Percentiles rank a stretch among this genome's conserved stretches.
phyloP scores from a whole-genome alignment of 805 yeast species.

The Lachancea cidri region DNA sequence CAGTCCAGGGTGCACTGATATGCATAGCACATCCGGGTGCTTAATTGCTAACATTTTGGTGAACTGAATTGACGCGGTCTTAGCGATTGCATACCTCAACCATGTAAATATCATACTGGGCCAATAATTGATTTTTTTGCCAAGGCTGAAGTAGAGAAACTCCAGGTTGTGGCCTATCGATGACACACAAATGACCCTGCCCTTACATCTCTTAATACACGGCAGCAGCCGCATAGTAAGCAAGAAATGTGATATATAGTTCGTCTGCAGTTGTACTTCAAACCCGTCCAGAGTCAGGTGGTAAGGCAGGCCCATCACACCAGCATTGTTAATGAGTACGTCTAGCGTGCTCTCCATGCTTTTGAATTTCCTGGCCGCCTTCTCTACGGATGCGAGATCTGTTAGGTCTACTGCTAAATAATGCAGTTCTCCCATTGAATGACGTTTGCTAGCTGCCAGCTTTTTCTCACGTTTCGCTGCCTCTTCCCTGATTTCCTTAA shows the following conservation, averaged over 20 bases:
- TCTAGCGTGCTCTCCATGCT: constrained; percentile 47
- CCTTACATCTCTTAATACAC: constrained; percentile 38
- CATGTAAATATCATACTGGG: constrained; percentile 73
- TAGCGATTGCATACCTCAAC: constrained; percentile 73
- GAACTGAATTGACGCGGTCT: constrained; percentile 72
- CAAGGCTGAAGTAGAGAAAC: constrained; percentile 42
- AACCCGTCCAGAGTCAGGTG: constrained; percentile 60
- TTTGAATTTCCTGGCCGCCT: constrained; percentile 44
- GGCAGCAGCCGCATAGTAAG: constrained; percentile 58
- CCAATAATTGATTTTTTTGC: constrained; percentile 41
- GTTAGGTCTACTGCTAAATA: constrained; percentile 53
- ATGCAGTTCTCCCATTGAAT: constrained; percentile 29
- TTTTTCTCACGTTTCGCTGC: constrained; percentile 37
- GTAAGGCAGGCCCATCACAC: constrained; percentile 73
- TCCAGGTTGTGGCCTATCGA: constrained; percentile 62
- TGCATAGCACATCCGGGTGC: constrained; percentile 58
- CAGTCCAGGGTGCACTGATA: constrained; percentile 84
- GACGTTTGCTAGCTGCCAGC: constrained; percentile 10
- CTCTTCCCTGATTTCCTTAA: constrained; percentile 48
- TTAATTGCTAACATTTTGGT: constrained; percentile 57
- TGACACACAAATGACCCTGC: constrained; percentile 55
- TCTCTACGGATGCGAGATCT: constrained; percentile 41
- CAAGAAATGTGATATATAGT: constrained; percentile 70
- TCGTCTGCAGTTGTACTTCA: constrained; percentile 76
- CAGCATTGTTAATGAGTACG: constrained; percentile 71